Conservation (phyloP, 148 eudicot species). For the Fallopia convolvulus region DNA sequence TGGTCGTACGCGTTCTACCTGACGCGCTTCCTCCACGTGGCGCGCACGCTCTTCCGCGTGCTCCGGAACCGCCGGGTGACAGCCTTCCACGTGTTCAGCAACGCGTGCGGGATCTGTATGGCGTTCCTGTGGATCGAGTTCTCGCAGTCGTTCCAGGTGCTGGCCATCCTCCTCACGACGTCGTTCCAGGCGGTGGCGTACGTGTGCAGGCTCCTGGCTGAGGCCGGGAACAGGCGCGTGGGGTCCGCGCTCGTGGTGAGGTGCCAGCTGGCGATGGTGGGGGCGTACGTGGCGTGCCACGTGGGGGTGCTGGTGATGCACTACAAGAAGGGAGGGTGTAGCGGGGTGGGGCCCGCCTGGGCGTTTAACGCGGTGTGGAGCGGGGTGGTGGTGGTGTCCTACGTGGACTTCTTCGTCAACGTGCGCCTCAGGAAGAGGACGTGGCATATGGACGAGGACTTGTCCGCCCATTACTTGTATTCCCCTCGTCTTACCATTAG, state of each 20-base stretch:
- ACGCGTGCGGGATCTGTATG: slow-evolving; percentile 25
- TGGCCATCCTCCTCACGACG: slow-evolving; percentile 30
- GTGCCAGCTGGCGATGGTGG: slow-evolving; percentile 31
- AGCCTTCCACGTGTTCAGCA: slow-evolving; percentile 28
- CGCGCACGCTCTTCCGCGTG: slow-evolving; percentile 27
- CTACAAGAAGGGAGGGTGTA: slow-evolving; percentile 43
- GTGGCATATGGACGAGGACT: neutral
- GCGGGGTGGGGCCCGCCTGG: slow-evolving; percentile 48
- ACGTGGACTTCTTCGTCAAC: slow-evolving; percentile 18
- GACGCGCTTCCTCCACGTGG: slow-evolving; percentile 34
- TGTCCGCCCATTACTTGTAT: neutral
- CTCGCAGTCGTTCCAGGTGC: slow-evolving; percentile 48
- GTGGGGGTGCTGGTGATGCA: slow-evolving; percentile 36
- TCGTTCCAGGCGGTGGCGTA: slow-evolving; percentile 24
- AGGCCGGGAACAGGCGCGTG: slow-evolving; percentile 8
- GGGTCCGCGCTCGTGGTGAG: slow-evolving; percentile 30
- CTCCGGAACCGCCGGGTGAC: slow-evolving; percentile 25
- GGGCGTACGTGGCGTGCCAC: slow-evolving; percentile 33
- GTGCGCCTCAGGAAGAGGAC: slow-evolving; percentile 10
- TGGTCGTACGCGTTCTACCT: slow-evolving; percentile 50
- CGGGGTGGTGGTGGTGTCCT: slow-evolving; percentile 21
- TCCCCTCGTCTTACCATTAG: slow-evolving; percentile 3
- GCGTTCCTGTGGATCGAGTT: slow-evolving; percentile 49
- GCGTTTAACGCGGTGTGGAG: slow-evolving; percentile 29
- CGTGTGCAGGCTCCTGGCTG: slow-evolving; percentile 33